phyloP scores from a whole-genome alignment of 75 land plant genomes.

The Larix kaempferi region DNA sequence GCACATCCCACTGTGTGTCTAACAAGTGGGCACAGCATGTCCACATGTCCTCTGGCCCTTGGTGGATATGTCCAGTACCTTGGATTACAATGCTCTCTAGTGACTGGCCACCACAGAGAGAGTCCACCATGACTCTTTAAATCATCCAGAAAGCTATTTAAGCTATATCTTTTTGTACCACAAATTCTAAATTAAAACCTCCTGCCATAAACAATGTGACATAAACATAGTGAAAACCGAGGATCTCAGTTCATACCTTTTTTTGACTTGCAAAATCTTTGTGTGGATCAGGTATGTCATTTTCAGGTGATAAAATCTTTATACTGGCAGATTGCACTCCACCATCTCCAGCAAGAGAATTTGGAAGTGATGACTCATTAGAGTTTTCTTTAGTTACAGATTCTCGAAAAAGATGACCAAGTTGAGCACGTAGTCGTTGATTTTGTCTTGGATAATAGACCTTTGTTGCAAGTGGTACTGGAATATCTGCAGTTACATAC shows the following conservation, averaged over 20 bases:
- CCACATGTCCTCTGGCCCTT: too few relatives aligned
- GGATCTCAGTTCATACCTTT: slow-evolving; percentile 13
- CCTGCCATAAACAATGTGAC: too few relatives aligned
- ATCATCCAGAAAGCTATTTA: not conserved
- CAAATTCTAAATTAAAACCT: not conserved
- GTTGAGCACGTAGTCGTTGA: slow-evolving; percentile 41
- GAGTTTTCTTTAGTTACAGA: slow-evolving; percentile 26
- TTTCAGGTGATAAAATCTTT: slow-evolving; percentile 14
- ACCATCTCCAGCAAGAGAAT: slow-evolving; percentile 16
- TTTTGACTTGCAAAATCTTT: slow-evolving; percentile 5
- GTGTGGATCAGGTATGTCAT: slow-evolving; percentile 8
- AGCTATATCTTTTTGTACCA: not conserved
- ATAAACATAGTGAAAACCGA: too few relatives aligned
- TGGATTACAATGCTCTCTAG: too few relatives aligned
- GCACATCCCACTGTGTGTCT: too few relatives aligned
- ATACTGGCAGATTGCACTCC: slow-evolving; percentile 8
- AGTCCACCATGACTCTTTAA: not conserved
- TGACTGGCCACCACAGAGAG: too few relatives aligned
- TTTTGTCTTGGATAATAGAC: slow-evolving; percentile 58
- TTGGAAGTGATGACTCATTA: slow-evolving; percentile 16
- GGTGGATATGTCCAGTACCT: too few relatives aligned
- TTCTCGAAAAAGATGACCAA: slow-evolving; percentile 49
- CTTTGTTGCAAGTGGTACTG: slow-evolving; percentile 74
- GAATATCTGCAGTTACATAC: slow-evolving; percentile 30
- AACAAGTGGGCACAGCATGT: too few relatives aligned